Base-by-base conservation (phyloP, 805 yeast genomes). In the Ogataea angusta region DNA sequence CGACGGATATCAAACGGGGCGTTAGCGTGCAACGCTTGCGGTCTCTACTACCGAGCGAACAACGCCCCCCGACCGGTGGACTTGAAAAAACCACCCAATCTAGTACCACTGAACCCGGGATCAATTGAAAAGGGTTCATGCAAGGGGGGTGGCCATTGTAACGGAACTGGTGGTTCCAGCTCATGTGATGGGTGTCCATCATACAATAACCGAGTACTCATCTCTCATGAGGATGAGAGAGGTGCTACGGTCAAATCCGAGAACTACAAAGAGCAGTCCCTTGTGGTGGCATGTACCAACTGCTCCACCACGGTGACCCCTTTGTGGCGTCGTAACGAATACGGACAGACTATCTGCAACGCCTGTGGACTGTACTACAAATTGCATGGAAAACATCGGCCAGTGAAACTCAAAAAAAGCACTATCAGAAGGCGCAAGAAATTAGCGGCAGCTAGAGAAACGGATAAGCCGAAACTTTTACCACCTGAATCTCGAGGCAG, bases 251-350 rank as follows among this genome's bases (percentile, higher is more conserved):
- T 26, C 41, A 29, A 30, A 13, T 6, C 23, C 36, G 21, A 49
- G 43, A 22, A 13, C 7, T n/a, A 21, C 12, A 13, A 17, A n/a
- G 28, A n/a, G 33, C 17, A 66, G 30, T 66, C 73, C 21, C 67
- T 78, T 35, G 83, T 83, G 9, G 76, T 86, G 6, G 88, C 95
- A 0, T 86, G 95, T 59, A 81, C 76, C 49, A 87, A 86, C 65
- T 86, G 95, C 64, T 81, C 80, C 3, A 83, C 93, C 10, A 86
- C 93, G 1, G 83, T 84, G 42, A 86, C 95, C 0, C 95, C 95
- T 0, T 65, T 86, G 10, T 86, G 95, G 95, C 72, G 95, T 57
- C 68, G 95, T 46, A 90, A 85, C 57, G 89, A 80, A 48, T 71
- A 70, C 5, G 95, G 95, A 4, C 81, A 85, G 52, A 83, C 89